These are phyloP conservation scores for Aegilops tauschii DNA, from an alignment of 176 grass and related monocot genomes.

Conservation along the genomic window DNA sequence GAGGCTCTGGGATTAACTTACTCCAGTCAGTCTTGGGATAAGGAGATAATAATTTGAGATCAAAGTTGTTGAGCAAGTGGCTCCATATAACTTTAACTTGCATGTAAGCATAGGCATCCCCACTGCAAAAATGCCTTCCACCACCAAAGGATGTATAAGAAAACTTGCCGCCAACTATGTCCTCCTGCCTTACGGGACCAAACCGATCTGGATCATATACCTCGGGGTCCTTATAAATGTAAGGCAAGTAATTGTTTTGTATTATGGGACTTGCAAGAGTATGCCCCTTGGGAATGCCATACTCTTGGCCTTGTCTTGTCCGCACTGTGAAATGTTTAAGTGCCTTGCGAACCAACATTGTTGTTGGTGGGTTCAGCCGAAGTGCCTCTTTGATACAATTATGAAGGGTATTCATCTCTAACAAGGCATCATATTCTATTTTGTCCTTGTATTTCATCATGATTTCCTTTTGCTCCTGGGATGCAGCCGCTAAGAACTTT, in stretches of 20 bases:
- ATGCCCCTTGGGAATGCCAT: background rate
- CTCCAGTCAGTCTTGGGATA: background rate
- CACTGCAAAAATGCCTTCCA: background rate
- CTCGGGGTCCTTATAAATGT: background rate
- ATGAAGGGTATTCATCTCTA: background rate
- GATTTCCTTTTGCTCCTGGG: slow-evolving; percentile 46
- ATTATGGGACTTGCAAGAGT: background rate
- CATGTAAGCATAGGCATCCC: background rate
- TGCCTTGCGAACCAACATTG: background rate
- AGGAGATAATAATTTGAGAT: background rate
- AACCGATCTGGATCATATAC: slow-evolving; percentile 1
- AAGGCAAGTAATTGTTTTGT: background rate
- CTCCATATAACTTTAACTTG: slow-evolving; percentile 27
- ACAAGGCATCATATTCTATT: background rate
- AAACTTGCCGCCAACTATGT: slow-evolving; percentile 2
- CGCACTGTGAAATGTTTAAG: background rate
- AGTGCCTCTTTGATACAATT: background rate
- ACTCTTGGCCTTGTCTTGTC: slow-evolving; percentile 5
- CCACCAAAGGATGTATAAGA: background rate
- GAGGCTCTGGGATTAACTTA: background rate
- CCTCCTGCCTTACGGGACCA: background rate
- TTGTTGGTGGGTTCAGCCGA: background rate
- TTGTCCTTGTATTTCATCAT: background rate
- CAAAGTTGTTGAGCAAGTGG: slow-evolving; percentile 4
- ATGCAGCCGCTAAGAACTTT: slow-evolving; percentile 5